Evolutionary conservation across 345 rosid genomes (phyloP), one percentile per base, ranked within the genome.

Genomic region (Lepidium didymum): DNA sequence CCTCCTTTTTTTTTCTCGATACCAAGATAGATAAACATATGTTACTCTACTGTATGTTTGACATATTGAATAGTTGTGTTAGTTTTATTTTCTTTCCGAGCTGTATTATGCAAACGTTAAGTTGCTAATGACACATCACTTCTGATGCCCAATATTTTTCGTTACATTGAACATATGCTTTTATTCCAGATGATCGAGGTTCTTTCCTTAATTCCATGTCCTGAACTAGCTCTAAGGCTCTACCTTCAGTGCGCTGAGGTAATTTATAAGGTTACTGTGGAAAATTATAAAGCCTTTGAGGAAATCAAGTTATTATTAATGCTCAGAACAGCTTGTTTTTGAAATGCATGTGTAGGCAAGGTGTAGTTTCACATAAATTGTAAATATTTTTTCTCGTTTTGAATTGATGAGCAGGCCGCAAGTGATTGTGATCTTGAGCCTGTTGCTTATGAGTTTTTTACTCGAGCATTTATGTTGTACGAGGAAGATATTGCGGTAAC

Each of bases 161-260:
- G 41, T 50, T 14, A 43, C 18, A 42, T 40, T 62, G 6, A 55
- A 53, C 44, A n/a, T 75, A 38, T 68, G 46, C 33, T 45, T 43
- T 33, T 68, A 4, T 62, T 62, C 13, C 87, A 89, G 98, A 85
- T 80, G 42, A 78, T 92, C 23, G 96, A 89, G 80, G 83, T 75
- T 36, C 86, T 92, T 63, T 80, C 83, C 49, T 76, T 77, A 59
- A 82, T 87, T 73, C 86, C 89, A 55, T 81, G 84, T 12, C 96
- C 98, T 74, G 98, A 92, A 78, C 70, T 86, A 72, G 96, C 95
- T 42, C 80, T 92, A 67, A 76, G 91, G 75, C 74, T 92, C 75
- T 87, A 84, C 76, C 85, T 92, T 46, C 88, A 89, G 50, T 89
- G 98, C 75, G 96, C 95, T 38, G 95, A 92, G 96, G 98, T 92